Evolutionary conservation across 257 asterid species (phyloP).

Genomic region (Cinchona pubescens): DNA sequence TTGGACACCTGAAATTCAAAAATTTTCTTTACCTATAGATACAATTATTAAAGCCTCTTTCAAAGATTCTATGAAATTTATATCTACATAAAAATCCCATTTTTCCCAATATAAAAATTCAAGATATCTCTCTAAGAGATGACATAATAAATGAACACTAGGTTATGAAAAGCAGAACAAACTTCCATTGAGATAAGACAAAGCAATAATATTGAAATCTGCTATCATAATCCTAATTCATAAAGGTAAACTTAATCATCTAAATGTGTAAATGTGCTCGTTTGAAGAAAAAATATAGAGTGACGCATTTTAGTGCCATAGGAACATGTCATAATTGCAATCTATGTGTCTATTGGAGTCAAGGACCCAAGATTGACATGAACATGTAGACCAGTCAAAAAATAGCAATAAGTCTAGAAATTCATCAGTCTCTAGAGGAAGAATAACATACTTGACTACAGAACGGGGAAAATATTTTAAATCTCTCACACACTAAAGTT

Average conservation of each 20-base stretch:
- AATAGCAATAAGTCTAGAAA: not conserved
- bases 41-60: not conserved
- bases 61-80: not conserved
- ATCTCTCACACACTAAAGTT: not conserved
- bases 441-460: too few relatives aligned
- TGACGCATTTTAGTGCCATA: not conserved
- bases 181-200: not conserved
- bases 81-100: not conserved
- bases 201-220: not conserved
- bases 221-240: too few relatives aligned
- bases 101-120: not conserved
- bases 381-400: not conserved
- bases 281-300: not conserved
- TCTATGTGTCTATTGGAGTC: not conserved
- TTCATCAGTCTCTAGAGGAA: not conserved
- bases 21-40: not conserved
- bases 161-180: not conserved
- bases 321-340: not conserved
- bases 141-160: not conserved
- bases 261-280: not conserved
- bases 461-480: not conserved
- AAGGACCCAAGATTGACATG: not conserved
- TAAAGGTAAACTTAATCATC: not conserved
- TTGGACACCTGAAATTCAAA: constrained; percentile 57
- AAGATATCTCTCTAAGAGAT: not conserved